Evolutionary conservation across 1,284 basidiomycete genomes (phyloP).

Genomic region (Trametes versicolor): DNA sequence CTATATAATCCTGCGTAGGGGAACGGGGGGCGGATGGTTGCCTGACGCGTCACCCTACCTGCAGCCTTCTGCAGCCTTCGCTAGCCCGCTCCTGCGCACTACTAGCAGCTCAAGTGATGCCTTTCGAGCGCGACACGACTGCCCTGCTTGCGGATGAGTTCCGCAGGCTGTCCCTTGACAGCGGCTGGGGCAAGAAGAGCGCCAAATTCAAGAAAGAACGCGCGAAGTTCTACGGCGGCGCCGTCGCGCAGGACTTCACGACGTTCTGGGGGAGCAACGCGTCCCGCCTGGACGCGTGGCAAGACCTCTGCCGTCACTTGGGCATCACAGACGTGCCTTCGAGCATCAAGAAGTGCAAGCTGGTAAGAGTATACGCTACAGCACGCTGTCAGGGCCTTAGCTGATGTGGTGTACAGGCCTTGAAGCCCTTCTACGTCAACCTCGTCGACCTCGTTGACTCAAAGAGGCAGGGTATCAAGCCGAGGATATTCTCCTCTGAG

Average conservation of each 20-base stretch:
- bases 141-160: slow-evolving; percentile 7
- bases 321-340: background rate
- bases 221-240: slow-evolving; percentile 10
- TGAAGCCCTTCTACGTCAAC: slow-evolving; percentile 9
- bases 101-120: background rate
- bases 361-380: background rate
- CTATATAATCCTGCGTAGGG: too few species aligned
- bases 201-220: slow-evolving; percentile 10
- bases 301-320: slow-evolving; percentile 12
- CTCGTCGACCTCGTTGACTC: slow-evolving; percentile 19
- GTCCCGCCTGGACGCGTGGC: slow-evolving; percentile 12
- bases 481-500: background rate
- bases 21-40: too few species aligned
- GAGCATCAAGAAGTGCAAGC: slow-evolving; percentile 6
- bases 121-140: slow-evolving; percentile 11
- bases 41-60: too few species aligned
- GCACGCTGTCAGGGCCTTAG: background rate
- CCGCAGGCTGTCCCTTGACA: background rate
- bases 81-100: background rate
- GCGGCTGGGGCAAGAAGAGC: slow-evolving; percentile 13
- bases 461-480: slow-evolving; percentile 2
- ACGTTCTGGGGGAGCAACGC: slow-evolving; percentile 14
- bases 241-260: slow-evolving; percentile 14
- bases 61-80: too few species aligned
- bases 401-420: background rate